phyloP scores from a whole-genome alignment of 768 basidiomycete genomes.

The Suillus ampliporus region DNA sequence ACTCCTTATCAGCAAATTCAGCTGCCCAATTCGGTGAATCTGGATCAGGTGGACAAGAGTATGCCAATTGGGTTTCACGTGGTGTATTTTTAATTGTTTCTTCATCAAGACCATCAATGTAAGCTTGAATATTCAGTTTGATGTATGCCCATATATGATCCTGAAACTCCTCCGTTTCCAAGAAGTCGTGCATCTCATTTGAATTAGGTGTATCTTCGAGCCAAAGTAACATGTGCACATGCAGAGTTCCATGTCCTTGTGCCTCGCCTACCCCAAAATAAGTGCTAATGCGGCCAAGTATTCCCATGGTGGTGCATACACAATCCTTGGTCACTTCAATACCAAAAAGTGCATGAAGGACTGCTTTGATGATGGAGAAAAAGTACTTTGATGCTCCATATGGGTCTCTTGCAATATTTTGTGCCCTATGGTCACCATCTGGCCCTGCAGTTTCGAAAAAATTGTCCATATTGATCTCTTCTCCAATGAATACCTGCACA shows the following conservation, averaged over 20 bases:
- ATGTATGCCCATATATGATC: slow-evolving; percentile 37
- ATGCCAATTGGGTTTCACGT: too few species aligned
- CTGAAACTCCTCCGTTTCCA: slow-evolving; percentile 35
- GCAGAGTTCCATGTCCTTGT: slow-evolving; percentile 48
- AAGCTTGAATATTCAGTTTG: slow-evolving; percentile 34
- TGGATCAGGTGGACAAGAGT: too few species aligned
- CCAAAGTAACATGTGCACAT: slow-evolving; percentile 28
- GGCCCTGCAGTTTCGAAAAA: slow-evolving; percentile 40
- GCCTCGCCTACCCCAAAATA: slow-evolving; percentile 42
- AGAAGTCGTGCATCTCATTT: slow-evolving; percentile 30
- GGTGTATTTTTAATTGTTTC: too few species aligned
- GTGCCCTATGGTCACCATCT: slow-evolving; percentile 16
- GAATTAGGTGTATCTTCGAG: slow-evolving; percentile 38
- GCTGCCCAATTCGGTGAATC: too few species aligned
- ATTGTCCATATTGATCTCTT: slow-evolving; percentile 47
- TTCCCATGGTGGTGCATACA: slow-evolving; percentile 27
- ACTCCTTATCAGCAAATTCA: too few species aligned
- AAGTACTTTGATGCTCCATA: slow-evolving; percentile 50
- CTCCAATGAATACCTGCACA: slow-evolving; percentile 49
- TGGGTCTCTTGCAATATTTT: slow-evolving; percentile 44
- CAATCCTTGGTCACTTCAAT: slow-evolving; percentile 23
- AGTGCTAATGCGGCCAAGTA: slow-evolving; percentile 27
- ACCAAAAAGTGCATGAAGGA: slow-evolving; percentile 41
- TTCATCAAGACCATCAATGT: slow-evolving; percentile 21
- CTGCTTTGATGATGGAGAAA: slow-evolving; percentile 35